These are phyloP conservation scores for Phycomyces blakesleeanus DNA, from an alignment of 192 early-diverging fungal genomes.

Conservation along the genomic window DNA sequence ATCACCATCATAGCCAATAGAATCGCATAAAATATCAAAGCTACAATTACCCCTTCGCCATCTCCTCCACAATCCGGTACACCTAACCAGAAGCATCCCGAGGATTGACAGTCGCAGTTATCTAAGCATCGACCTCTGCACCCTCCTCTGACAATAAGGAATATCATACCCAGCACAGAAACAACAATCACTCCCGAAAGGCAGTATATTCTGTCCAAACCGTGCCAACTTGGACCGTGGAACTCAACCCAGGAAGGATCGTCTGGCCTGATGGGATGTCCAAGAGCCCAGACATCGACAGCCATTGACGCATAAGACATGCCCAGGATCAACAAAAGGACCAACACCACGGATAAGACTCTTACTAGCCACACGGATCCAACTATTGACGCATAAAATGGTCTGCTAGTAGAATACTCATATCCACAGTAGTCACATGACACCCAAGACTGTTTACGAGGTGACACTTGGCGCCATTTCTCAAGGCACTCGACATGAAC, in stretches of 20 bases:
- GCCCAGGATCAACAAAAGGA: too few relatives aligned
- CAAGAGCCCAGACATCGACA: too few relatives aligned
- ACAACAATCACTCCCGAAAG: not conserved
- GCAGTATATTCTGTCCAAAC: not conserved
- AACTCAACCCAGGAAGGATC: not conserved
- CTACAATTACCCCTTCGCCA: too few relatives aligned
- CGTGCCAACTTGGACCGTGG: not conserved
- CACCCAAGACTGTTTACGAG: not conserved
- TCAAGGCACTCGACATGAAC: slow-evolving; percentile 9
- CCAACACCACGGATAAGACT: too few relatives aligned
- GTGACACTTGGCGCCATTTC: not conserved
- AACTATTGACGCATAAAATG: too few relatives aligned
- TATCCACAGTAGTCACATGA: not conserved
- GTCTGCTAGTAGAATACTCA: not conserved
- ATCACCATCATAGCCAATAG: not conserved
- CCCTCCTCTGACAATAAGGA: too few relatives aligned
- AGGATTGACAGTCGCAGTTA: not conserved
- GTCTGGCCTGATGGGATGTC: too few relatives aligned
- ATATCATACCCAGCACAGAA: too few relatives aligned
- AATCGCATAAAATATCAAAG: not conserved
- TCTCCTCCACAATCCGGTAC: too few relatives aligned
- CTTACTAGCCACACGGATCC: too few relatives aligned
- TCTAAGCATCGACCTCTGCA: not conserved
- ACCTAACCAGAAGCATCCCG: too few relatives aligned
- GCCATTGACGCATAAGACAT: too few relatives aligned